A percentile compares a stretch with the other conserved stretches of the same genome.
Conservation (phyloP, 2,329 filamentous ascomycete genomes). For the Pyricularia grisea region DNA sequence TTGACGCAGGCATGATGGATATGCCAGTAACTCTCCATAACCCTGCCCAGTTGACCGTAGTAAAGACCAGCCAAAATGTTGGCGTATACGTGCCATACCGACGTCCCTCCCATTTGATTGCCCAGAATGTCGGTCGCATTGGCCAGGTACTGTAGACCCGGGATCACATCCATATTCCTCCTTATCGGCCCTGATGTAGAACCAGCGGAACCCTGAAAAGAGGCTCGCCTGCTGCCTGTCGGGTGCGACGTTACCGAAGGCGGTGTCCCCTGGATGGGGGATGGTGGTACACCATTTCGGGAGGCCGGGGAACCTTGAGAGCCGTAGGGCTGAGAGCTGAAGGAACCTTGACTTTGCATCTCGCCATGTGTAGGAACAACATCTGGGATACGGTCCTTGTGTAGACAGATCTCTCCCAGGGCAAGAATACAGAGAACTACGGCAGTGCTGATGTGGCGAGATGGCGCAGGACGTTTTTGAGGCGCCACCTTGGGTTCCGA, state of each 20-base stretch:
- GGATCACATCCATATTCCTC: conserved; percentile 73
- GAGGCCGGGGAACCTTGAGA: conserved; percentile 14
- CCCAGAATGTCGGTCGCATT: conserved; percentile 81
- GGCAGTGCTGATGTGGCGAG: conserved; percentile 67
- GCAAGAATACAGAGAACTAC: conserved; percentile 77
- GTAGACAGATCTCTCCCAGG: conserved; percentile 70
- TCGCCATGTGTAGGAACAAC: conserved; percentile 33
- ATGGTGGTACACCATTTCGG: conserved; percentile 41
- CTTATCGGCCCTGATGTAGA: conserved; percentile 12
- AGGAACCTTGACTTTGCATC: background rate
- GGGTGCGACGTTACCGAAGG: conserved; percentile 34
- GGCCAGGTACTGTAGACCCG: conserved; percentile 83
- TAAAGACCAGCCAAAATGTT: no score
- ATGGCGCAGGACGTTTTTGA: conserved; percentile 14
- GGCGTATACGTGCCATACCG: conserved; percentile 76
- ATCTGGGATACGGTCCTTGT: conserved; percentile 43
- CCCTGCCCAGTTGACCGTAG: conserved; percentile 73
- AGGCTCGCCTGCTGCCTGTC: conserved; percentile 43
- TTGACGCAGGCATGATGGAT: conserved; percentile 47
- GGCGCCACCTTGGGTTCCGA: conserved; percentile 17
- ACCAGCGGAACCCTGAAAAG: conserved; percentile 31
- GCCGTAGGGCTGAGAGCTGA: background rate
- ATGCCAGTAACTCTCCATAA: conserved; percentile 70
- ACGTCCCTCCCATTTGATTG: conserved; percentile 67
- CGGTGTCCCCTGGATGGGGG: conserved; percentile 46